Percentiles rank a stretch among this genome's conserved stretches.
Evolutionary conservation across 768 basidiomycete genomes (phyloP).

Genomic region (Leccinum rimulosum): DNA sequence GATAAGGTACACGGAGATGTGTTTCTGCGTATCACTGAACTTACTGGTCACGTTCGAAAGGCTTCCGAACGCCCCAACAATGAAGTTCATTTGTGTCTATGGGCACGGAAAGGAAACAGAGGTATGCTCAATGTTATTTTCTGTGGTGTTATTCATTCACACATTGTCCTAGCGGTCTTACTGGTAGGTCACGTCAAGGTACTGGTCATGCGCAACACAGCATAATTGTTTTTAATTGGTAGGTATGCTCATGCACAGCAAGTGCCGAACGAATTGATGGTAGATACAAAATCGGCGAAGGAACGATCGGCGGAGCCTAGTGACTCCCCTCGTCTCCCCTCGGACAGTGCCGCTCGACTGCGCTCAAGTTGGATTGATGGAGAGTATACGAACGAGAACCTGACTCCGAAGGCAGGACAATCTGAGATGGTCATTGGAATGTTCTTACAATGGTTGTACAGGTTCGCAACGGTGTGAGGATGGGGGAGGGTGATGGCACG

Average conservation of each 20-base stretch:
- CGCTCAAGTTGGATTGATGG: slow-evolving; percentile 83
- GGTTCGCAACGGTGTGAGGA: slow-evolving; percentile 82
- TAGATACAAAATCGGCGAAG: slow-evolving; percentile 46
- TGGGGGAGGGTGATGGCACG: slow-evolving; percentile 96
- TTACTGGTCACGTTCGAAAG: slow-evolving; percentile 34
- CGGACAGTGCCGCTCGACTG: slow-evolving; percentile 50
- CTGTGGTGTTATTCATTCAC: background rate
- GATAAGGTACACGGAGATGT: slow-evolving; percentile 45
- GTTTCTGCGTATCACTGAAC: background rate
- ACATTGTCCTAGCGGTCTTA: slow-evolving; percentile 64
- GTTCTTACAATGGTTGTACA: slow-evolving; percentile 18
- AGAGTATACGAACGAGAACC: slow-evolving; percentile 65
- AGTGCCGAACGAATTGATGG: slow-evolving; percentile 57
- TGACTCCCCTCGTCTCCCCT: slow-evolving; percentile 40
- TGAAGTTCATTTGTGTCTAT: slow-evolving; percentile 92
- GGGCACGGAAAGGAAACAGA: slow-evolving; percentile 97
- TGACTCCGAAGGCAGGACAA: slow-evolving; percentile 50
- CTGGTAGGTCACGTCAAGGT: slow-evolving; percentile 48
- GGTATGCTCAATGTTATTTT: slow-evolving; percentile 34
- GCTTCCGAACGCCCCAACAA: slow-evolving; percentile 84
- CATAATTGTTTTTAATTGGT: background rate
- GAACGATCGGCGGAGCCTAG: slow-evolving; percentile 44
- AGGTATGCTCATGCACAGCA: slow-evolving; percentile 75
- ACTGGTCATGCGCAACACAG: background rate
- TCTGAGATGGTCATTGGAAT: background rate